These are phyloP conservation scores for Letharia lupina DNA, from an alignment of 495 filamentous ascomycete species.

Conservation along the genomic window DNA sequence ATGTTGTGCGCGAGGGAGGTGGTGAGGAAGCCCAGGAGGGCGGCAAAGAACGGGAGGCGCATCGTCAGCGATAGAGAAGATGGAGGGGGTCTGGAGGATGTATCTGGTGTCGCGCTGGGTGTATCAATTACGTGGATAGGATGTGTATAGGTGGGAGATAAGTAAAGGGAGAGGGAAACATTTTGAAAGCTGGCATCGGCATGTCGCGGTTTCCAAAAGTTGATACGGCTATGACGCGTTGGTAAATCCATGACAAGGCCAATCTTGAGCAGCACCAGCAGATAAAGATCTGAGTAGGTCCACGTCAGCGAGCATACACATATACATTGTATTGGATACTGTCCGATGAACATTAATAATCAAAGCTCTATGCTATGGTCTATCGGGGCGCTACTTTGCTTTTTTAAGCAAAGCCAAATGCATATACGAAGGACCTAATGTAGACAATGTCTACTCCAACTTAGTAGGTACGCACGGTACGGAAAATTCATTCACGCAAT, in stretches of 20 bases:
- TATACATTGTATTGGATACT: too few relatives aligned
- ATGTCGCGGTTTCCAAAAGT: neutral
- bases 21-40: constrained; percentile 53
- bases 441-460: neutral
- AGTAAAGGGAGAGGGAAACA: neutral
- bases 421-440: neutral
- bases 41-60: constrained; percentile 52
- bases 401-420: neutral
- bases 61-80: constrained; percentile 31
- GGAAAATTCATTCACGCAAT: too few relatives aligned
- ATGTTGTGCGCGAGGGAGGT: constrained; percentile 80
- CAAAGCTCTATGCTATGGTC: neutral
- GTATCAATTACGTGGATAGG: neutral
- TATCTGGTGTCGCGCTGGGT: neutral
- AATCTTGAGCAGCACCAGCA: neutral
- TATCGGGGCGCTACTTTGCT: neutral
- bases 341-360: too few relatives aligned
- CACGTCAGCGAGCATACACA: neutral
- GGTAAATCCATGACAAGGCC: neutral
- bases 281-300: neutral
- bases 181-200: constrained; percentile 7
- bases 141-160: neutral
- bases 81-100: neutral
- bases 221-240: neutral
- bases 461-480: neutral